These are phyloP conservation scores for Candida bentonensis DNA, from an alignment of 805 yeast genomes.

Conservation along the genomic window DNA sequence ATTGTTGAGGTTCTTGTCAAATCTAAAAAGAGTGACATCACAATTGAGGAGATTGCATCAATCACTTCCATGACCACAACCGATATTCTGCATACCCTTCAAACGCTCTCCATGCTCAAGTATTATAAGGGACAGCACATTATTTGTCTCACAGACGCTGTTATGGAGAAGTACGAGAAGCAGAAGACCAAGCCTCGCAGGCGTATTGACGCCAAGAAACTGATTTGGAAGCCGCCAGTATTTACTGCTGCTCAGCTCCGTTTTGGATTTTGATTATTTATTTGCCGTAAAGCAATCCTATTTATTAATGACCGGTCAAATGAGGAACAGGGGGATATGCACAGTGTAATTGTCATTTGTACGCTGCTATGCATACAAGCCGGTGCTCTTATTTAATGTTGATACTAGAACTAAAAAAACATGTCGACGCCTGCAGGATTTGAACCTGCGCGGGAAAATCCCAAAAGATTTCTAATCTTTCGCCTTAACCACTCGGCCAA, in stretches of 20 bases:
- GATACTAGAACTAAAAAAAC: not conserved
- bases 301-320: not conserved
- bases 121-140: constrained; percentile 94
- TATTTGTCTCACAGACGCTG: constrained; percentile 73
- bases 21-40: constrained; percentile 43
- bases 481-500: constrained; percentile 13
- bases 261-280: constrained; percentile 45
- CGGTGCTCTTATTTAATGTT: no score
- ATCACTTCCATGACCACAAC: constrained; percentile 91
- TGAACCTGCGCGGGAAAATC: constrained; percentile 1
- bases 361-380: no score
- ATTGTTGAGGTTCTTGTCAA: constrained; percentile 55
- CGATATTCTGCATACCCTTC: constrained; percentile 85
- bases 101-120: constrained; percentile 76
- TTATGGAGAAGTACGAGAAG: constrained; percentile 61
- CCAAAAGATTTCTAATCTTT: constrained; percentile 12
- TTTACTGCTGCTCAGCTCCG: constrained; percentile 88
- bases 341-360: not conserved
- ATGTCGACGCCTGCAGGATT: not conserved
- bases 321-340: not conserved
- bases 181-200: constrained; percentile 58
- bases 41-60: constrained; percentile 82
- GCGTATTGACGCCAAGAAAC: constrained; percentile 52
- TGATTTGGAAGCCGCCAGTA: constrained; percentile 90
- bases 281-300: not conserved